Evolutionary conservation across 1,139 yeast species (phyloP), one percentile per base, ranked within the genome.

Genomic region (Kodamaea fungicola): DNA sequence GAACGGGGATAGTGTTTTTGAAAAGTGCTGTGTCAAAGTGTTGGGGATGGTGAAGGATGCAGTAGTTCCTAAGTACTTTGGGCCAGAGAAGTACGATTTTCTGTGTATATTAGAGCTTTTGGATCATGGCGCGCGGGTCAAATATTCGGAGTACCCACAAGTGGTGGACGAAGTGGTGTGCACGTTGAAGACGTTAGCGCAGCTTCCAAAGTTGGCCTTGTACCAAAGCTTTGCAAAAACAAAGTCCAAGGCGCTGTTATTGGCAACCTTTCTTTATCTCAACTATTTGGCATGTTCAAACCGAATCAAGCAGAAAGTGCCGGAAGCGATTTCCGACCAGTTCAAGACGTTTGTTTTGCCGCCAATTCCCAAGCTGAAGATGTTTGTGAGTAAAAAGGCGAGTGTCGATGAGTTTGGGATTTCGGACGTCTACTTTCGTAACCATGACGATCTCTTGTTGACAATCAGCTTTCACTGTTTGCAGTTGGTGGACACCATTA

Each of bases 301-400:
- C 31, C 40, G 55, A 26, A 42, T 50, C 38, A 35, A 34, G 19
- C 12, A 33, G 8, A 36, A 35, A 1, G 36, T 59, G 12, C 62
- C 64, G 5, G 33, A 37, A 8, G 38, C 48, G 0, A 42, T 56
- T 6, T 21, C 33, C 2, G 31, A 37, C 9, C 47, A 44, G 22
- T 57, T 55, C 35, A 35, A 40, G 4, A 41, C 34, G 3, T 50
- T 57, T 13, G 37, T 40, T 3, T 44, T 61, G 16, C 67, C 71
- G 3, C 70, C 70, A 3, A 41, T 62, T 9, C 49, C 70, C 1
- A 61, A 54, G 37, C 33, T 46, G 55, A 8, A 43, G 41, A 51
- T 22, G 37, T 43, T n/a, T 50, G 49, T 5, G 37, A 33, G 32
- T 22, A 28, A 32, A 33, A 13, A 21, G 2, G 32, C 30, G 8